phyloP scores from a whole-genome alignment of 495 filamentous ascomycete genomes.

The Xeromyces bisporus region DNA sequence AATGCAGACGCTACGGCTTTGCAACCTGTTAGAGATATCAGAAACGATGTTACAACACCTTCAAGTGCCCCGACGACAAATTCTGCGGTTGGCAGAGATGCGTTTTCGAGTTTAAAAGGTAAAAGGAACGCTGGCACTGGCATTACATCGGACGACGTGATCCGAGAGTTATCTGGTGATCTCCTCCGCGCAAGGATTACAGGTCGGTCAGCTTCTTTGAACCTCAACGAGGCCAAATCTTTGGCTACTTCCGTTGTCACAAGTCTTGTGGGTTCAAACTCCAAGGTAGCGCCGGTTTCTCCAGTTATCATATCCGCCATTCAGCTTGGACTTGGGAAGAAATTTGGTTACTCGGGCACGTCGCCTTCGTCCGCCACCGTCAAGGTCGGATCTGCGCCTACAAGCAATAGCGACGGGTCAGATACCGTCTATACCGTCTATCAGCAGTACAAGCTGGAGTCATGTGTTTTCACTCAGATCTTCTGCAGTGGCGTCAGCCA shows the following conservation, averaged over 20 bases:
- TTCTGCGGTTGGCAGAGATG: too few relatives aligned
- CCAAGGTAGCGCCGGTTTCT: conserved; percentile 10
- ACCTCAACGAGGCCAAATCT: conserved; percentile 15
- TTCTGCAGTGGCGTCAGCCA: conserved; percentile 13
- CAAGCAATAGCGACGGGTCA: conserved; percentile 9
- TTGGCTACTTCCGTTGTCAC: conserved; percentile 19
- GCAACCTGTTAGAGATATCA: too few relatives aligned
- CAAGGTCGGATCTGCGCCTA: conserved; percentile 7
- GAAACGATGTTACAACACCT: too few relatives aligned
- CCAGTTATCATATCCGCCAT: conserved; percentile 15
- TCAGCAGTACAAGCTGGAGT: conserved; percentile 16
- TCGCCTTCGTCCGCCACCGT: conserved; percentile 11
- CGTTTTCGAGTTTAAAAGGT: too few relatives aligned
- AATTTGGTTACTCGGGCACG: conserved; percentile 16
- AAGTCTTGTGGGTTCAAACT: conserved; percentile 15
- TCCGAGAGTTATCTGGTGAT: conserved; percentile 18
- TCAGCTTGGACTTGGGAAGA: conserved; percentile 23
- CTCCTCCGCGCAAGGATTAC: conserved; percentile 16
- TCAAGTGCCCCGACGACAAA: too few relatives aligned
- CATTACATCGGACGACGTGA: conserved; percentile 21
- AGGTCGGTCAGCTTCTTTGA: conserved; percentile 13
- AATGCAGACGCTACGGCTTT: too few relatives aligned
- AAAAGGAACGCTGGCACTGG: too few relatives aligned
- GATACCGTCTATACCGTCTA: conserved; percentile 11
- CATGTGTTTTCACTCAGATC: conserved; percentile 16